Evolutionary conservation across 331 rosid species (phyloP).

Genomic region (Quercus lobata): DNA sequence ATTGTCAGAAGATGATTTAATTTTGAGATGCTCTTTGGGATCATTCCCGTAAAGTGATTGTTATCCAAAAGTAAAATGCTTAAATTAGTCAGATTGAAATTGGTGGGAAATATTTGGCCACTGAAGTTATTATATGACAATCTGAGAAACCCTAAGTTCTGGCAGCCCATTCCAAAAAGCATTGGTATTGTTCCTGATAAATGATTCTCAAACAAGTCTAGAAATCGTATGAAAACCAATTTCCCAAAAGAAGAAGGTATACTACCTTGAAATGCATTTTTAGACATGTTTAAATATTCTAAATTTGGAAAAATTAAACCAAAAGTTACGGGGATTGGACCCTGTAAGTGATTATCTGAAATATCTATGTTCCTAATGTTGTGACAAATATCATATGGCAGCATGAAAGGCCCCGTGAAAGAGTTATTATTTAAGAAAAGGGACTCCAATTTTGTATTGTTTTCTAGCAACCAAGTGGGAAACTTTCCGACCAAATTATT

Average conservation of each 20-base stretch:
- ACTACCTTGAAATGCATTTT: background rate
- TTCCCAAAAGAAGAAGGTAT: conserved; percentile 13
- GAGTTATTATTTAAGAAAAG: background rate
- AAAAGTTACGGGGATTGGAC: background rate
- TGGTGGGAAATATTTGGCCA: too few relatives aligned
- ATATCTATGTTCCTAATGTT: background rate
- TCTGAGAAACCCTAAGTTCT: background rate
- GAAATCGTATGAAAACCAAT: background rate
- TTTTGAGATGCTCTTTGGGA: too few relatives aligned
- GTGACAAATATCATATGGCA: background rate
- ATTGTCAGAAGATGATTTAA: too few relatives aligned
- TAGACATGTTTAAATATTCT: conserved; percentile 4
- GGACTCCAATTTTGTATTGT: background rate
- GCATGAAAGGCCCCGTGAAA: background rate
- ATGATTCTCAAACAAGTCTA: background rate
- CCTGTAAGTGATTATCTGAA: background rate
- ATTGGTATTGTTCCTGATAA: background rate
- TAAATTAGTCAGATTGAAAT: too few relatives aligned
- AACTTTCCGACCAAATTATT: background rate
- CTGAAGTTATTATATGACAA: too few relatives aligned
- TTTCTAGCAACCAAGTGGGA: background rate
- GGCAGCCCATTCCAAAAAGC: too few relatives aligned
- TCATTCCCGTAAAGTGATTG: background rate
- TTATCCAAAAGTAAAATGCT: fast-evolving
- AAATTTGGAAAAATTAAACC: conserved; percentile 1